Conservation (phyloP, 176 grass and related monocot species). For the Cenchrus purpureus region DNA sequence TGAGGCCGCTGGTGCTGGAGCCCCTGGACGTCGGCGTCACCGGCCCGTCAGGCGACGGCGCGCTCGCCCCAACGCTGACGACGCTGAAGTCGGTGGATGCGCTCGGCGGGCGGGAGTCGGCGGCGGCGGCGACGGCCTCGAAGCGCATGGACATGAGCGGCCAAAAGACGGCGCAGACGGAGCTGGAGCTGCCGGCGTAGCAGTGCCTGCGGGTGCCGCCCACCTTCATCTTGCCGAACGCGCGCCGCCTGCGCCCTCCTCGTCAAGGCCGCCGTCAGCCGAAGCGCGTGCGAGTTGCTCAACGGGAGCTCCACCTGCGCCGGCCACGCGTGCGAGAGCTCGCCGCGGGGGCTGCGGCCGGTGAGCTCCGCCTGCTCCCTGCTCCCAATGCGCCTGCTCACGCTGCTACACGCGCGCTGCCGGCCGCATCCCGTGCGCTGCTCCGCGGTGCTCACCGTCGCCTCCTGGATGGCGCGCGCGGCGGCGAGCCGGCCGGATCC, state of each 20-base stretch:
- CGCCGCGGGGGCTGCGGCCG: too few species aligned
- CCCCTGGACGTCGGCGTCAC: slow-evolving; percentile 13
- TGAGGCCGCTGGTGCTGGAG: background rate
- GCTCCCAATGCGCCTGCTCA: too few species aligned
- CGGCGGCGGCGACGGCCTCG: slow-evolving; percentile 29
- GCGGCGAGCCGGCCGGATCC: too few species aligned
- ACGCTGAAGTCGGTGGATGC: background rate
- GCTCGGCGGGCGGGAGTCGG: background rate
- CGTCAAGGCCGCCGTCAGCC: too few species aligned
- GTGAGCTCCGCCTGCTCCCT: too few species aligned
- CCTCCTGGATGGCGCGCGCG: too few species aligned
- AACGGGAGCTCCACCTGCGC: too few species aligned
- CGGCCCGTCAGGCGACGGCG: background rate
- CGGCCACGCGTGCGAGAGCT: too few species aligned
- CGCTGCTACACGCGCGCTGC: too few species aligned
- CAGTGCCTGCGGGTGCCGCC: background rate
- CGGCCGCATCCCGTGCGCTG: too few species aligned
- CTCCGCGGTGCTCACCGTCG: too few species aligned
- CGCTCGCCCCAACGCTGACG: background rate
- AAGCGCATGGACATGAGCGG: slow-evolving; percentile 75
- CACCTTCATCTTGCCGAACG: slow-evolving; percentile 40
- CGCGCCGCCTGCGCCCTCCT: slow-evolving; percentile 2
- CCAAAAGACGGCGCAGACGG: slow-evolving; percentile 76
- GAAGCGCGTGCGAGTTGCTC: too few species aligned
- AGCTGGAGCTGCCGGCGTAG: slow-evolving; percentile 57